A percentile compares a stretch with the other conserved stretches of the same genome.
phyloP scores from a whole-genome alignment of 129 eudicot genomes.

The Erigeron canadensis region DNA sequence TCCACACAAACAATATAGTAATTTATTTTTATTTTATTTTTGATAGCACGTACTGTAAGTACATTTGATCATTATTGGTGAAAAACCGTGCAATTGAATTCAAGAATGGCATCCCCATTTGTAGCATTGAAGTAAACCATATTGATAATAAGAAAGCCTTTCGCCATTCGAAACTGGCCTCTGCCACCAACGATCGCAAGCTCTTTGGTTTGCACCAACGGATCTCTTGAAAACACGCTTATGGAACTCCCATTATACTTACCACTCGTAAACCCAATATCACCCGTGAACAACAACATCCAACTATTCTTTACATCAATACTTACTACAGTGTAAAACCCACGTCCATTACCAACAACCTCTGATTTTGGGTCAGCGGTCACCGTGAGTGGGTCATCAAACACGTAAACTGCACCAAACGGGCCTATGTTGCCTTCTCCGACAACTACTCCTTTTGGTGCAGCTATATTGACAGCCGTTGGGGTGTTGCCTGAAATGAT shows the following conservation, averaged over 20 bases:
- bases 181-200: constrained; percentile 51
- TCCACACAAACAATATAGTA: too few relatives aligned
- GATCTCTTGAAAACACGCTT: constrained; percentile 43
- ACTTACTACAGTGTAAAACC: constrained; percentile 30
- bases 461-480: constrained; percentile 16
- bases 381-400: constrained; percentile 32
- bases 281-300: constrained; percentile 31
- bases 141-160: too few relatives aligned
- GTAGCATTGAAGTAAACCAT: too few relatives aligned
- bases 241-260: constrained; percentile 43
- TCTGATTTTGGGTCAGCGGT: constrained; percentile 27
- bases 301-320: constrained; percentile 19
- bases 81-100: too few relatives aligned
- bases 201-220: constrained; percentile 34
- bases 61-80: too few relatives aligned
- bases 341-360: constrained; percentile 39
- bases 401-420: constrained; percentile 24
- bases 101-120: too few relatives aligned
- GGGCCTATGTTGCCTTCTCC: neutral
- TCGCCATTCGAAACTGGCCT: constrained; percentile 43
- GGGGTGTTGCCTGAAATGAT: constrained; percentile 24
- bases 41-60: too few relatives aligned
- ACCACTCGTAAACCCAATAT: constrained; percentile 41
- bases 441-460: constrained; percentile 3
- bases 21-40: too few relatives aligned